Evolutionary conservation across 73 alveolate species (phyloP).

Genomic region (Uronychia binucleata): DNA sequence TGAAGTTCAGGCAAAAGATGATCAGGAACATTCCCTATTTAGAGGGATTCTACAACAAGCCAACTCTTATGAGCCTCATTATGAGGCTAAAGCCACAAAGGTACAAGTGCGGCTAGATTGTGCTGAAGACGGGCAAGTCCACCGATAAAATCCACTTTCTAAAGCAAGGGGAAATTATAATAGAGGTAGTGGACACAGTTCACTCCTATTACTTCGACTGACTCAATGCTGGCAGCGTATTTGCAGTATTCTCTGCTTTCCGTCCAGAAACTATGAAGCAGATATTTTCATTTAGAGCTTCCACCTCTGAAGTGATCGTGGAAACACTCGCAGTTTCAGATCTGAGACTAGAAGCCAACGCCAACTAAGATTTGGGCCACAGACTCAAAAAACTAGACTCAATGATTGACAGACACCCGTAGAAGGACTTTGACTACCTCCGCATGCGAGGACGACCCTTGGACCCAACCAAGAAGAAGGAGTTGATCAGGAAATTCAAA

Average conservation of each 20-base stretch:
- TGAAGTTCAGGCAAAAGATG: conserved; percentile 43
- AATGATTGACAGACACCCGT: conserved; percentile 27
- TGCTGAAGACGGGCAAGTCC: conserved; percentile 52
- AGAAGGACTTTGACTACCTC: conserved; percentile 43
- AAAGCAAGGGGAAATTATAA: conserved; percentile 46
- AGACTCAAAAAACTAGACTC: conserved; percentile 18
- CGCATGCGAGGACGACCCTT: conserved; percentile 34
- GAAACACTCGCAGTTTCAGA: conserved; percentile 25
- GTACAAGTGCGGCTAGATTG: conserved; percentile 39
- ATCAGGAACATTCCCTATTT: conserved; percentile 49
- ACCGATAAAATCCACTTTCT: conserved; percentile 39
- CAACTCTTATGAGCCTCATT: conserved; percentile 27
- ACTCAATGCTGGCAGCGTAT: conserved; percentile 61
- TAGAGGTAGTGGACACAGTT: conserved; percentile 19
- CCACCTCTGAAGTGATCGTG: conserved; percentile 27
- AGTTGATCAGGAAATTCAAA: conserved; percentile 29
- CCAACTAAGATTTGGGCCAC: conserved; percentile 1
- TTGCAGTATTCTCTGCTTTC: conserved; percentile 52
- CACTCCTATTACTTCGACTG: conserved; percentile 25
- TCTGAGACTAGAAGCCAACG: conserved; percentile 19
- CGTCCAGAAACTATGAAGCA: conserved; percentile 14
- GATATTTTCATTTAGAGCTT: conserved; percentile 31
- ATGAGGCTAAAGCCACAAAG: conserved; percentile 32
- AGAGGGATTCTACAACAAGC: conserved; percentile 6
- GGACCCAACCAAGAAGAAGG: conserved; percentile 2